Conservation (phyloP, 768 basidiomycete species). For the Kwoniella dejecticola region DNA sequence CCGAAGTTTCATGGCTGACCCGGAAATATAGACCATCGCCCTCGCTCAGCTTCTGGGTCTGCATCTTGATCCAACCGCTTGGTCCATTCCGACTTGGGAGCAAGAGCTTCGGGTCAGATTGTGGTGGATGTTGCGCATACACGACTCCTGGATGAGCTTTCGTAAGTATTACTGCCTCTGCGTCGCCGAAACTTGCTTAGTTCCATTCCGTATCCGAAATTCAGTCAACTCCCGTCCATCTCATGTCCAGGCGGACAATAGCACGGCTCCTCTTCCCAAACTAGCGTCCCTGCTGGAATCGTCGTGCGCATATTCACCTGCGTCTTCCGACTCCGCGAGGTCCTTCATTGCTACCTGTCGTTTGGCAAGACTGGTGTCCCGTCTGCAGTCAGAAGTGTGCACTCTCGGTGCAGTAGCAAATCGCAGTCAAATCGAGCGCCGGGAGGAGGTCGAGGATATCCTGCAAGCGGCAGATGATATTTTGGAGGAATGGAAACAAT, state of each 20-base stretch:
- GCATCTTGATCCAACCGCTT: slow-evolving; percentile 24
- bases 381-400: slow-evolving; percentile 27
- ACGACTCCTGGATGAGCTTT: slow-evolving; percentile 37
- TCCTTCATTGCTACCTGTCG: slow-evolving; percentile 33
- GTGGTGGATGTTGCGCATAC: slow-evolving; percentile 31
- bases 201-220: too few species aligned
- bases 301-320: slow-evolving; percentile 20
- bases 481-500: slow-evolving; percentile 18
- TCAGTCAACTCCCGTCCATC: slow-evolving; percentile 35
- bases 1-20: too few species aligned
- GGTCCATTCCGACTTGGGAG: slow-evolving; percentile 31
- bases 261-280: slow-evolving; percentile 22
- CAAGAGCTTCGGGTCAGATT: slow-evolving; percentile 25
- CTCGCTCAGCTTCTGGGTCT: slow-evolving; percentile 32
- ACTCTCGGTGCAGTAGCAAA: slow-evolving; percentile 22
- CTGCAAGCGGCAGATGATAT: slow-evolving; percentile 10
- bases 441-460: slow-evolving; percentile 21
- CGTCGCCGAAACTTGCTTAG: background rate
- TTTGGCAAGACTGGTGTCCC: slow-evolving; percentile 22
- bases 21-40: slow-evolving; percentile 21
- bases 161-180: background rate
- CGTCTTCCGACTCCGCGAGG: slow-evolving; percentile 27
- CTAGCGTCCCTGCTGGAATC: slow-evolving; percentile 26
- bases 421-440: slow-evolving; percentile 8
- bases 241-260: slow-evolving; percentile 30